Percentiles rank a stretch among this genome's conserved stretches.
Evolutionary conservation across 2,329 filamentous ascomycete genomes (phyloP).

Genomic region (Lecanicillium sp.): DNA sequence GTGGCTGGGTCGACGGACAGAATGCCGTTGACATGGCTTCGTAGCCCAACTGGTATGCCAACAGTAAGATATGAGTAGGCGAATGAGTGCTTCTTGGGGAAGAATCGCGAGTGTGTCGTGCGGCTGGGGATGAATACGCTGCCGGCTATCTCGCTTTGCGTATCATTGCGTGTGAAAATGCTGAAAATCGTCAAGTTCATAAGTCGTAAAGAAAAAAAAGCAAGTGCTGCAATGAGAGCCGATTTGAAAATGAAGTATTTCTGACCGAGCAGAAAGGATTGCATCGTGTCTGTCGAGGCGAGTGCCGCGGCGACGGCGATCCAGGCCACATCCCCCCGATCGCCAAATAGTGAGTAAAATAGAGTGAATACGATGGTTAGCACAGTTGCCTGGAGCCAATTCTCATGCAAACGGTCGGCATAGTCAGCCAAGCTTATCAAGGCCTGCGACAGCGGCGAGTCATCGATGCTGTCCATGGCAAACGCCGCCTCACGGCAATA

Average conservation of each 20-base stretch:
- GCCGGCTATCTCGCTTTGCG: conserved; percentile 15
- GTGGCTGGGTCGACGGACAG: conserved; percentile 40
- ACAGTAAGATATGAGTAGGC: conserved; percentile 52
- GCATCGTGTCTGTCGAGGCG: not conserved
- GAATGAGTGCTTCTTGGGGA: conserved; percentile 63
- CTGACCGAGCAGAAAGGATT: not conserved
- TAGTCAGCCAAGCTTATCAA: conserved; percentile 3
- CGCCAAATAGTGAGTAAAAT: not conserved
- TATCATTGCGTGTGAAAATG: conserved; percentile 3
- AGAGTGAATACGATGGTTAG: not conserved
- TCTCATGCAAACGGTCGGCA: not conserved
- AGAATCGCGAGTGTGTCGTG: conserved; percentile 60
- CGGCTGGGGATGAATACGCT: conserved; percentile 58
- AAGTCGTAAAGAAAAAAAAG: not conserved
- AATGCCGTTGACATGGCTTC: conserved; percentile 39
- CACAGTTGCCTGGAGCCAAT: not conserved
- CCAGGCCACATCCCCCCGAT: not conserved
- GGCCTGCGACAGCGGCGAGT: conserved; percentile 6
- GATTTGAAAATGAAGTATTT: not conserved
- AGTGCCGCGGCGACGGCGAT: not conserved
- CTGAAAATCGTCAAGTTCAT: not conserved
- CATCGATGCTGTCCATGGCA: conserved; percentile 9
- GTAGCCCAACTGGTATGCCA: conserved; percentile 2
- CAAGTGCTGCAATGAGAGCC: not conserved
- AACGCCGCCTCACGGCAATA: too few species aligned